Conservation (phyloP, 108 stramenopile species). For the Nitzschia sp. region DNA sequence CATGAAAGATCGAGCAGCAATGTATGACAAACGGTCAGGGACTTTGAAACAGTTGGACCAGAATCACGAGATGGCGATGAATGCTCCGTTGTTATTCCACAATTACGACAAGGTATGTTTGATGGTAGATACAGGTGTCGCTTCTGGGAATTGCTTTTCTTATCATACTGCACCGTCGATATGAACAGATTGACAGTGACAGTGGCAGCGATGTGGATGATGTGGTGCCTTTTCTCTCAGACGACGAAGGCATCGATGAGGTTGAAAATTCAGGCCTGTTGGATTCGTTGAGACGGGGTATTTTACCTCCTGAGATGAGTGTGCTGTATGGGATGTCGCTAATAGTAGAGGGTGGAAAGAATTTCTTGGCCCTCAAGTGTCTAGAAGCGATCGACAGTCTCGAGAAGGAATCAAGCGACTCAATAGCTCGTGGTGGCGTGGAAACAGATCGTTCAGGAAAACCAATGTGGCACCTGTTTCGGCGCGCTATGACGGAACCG, state of each 20-base stretch:
- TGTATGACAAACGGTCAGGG: slow-evolving; percentile 30
- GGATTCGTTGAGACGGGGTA: slow-evolving; percentile 48
- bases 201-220: slow-evolving; percentile 43
- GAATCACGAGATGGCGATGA: slow-evolving; percentile 29
- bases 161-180: neutral
- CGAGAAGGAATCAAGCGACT: slow-evolving; percentile 28
- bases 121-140: too few species aligned
- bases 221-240: slow-evolving; percentile 42
- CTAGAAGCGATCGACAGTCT: slow-evolving; percentile 51
- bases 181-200: slow-evolving; percentile 17
- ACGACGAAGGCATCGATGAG: slow-evolving; percentile 47
- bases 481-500: slow-evolving; percentile 42
- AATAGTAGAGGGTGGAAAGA: slow-evolving; percentile 60
- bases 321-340: slow-evolving; percentile 61
- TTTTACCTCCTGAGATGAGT: slow-evolving; percentile 64
- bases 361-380: slow-evolving; percentile 64
- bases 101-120: slow-evolving; percentile 58
- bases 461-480: slow-evolving; percentile 53
- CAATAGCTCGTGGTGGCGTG: slow-evolving; percentile 25
- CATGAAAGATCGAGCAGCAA: slow-evolving; percentile 55
- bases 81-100: slow-evolving; percentile 37
- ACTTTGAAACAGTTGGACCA: slow-evolving; percentile 17
- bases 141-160: neutral
- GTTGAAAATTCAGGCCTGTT: slow-evolving; percentile 32
- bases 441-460: slow-evolving; percentile 19